Conservation (phyloP, 2,329 filamentous ascomycete genomes). For the Claviceps pazoutovae region DNA sequence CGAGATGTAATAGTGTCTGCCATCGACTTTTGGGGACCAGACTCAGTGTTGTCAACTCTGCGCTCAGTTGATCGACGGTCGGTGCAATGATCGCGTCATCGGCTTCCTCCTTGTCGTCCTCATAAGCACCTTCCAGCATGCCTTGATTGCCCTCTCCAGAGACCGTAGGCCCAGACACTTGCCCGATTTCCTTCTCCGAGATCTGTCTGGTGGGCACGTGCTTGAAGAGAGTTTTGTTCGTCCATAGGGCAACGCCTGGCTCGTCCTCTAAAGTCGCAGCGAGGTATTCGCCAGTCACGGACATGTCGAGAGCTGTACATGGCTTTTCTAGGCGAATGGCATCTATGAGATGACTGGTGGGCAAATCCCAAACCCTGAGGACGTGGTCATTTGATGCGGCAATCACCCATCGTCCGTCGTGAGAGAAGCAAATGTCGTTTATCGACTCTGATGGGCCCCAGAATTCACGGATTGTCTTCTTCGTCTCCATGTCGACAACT, state of each 20-base stretch:
- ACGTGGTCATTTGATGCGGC: conserved; percentile 70
- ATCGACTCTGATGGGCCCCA: conserved; percentile 65
- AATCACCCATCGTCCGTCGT: conserved; percentile 85
- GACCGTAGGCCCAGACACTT: conserved; percentile 54
- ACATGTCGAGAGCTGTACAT: conserved; percentile 79
- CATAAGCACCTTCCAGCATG: conserved; percentile 63
- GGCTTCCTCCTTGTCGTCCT: conserved; percentile 36
- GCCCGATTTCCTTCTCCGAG: conserved; percentile 56
- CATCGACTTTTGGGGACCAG: conserved; percentile 81
- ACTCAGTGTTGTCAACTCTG: conserved; percentile 76
- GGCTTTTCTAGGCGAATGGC: conserved; percentile 67
- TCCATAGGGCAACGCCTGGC: conserved; percentile 90
- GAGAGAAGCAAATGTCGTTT: conserved; percentile 79
- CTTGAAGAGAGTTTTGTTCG: conserved; percentile 80
- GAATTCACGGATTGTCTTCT: conserved; percentile 81
- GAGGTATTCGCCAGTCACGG: conserved; percentile 81
- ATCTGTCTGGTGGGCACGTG: conserved; percentile 80
- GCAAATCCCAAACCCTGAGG: conserved; percentile 84
- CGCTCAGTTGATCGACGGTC: conserved; percentile 61
- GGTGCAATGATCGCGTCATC: conserved; percentile 42
- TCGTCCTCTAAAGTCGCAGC: conserved; percentile 73
- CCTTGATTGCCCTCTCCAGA: conserved; percentile 72
- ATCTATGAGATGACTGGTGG: conserved; percentile 90
- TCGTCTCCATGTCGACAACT: conserved; percentile 80
- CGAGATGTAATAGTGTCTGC: conserved; percentile 88